These are phyloP conservation scores for Nakazawaea populi DNA, from an alignment of 805 yeast genomes.

Conservation along the genomic window DNA sequence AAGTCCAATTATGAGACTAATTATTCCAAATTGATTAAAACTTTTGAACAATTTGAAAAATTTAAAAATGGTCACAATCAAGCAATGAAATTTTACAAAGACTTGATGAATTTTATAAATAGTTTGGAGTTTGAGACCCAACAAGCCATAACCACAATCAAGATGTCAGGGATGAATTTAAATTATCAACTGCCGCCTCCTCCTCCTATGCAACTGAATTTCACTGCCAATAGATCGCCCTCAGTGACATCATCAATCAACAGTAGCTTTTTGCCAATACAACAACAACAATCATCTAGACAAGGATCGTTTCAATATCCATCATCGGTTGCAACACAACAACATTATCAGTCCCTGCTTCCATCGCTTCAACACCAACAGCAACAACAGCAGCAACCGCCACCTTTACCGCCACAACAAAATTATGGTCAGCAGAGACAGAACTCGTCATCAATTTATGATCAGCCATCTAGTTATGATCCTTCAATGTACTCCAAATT, in stretches of 20 bases:
- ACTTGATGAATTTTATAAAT: constrained; percentile 33
- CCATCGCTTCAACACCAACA: not conserved
- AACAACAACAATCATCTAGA: constrained; percentile 15
- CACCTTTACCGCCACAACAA: constrained; percentile 19
- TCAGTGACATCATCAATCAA: constrained; percentile 1
- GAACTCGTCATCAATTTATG: constrained; percentile 23
- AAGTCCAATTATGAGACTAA: constrained; percentile 30
- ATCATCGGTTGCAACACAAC: constrained; percentile 1
- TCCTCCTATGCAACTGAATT: constrained; percentile 9
- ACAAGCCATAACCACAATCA: constrained; percentile 18
- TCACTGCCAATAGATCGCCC: constrained; percentile 4
- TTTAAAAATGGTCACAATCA: constrained; percentile 53
- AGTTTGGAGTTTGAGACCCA: constrained; percentile 21
- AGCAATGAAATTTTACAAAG: constrained; percentile 60
- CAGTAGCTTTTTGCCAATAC: constrained; percentile 14
- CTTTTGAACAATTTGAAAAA: constrained; percentile 53
- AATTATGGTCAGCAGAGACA: constrained; percentile 17
- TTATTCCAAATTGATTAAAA: constrained; percentile 37
- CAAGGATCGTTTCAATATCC: constrained; percentile 12
- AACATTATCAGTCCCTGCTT: constrained; percentile 4
- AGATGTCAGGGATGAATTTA: constrained; percentile 15
- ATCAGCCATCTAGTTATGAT: constrained; percentile 45
- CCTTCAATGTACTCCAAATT: constrained; percentile 37
- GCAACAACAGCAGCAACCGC: not conserved
- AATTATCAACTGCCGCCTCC: constrained; percentile 11